Percentiles rank a stretch among this genome's conserved stretches.
These are phyloP conservation scores for Postia placenta DNA, from an alignment of 768 basidiomycete genomes.

Conservation along the genomic window DNA sequence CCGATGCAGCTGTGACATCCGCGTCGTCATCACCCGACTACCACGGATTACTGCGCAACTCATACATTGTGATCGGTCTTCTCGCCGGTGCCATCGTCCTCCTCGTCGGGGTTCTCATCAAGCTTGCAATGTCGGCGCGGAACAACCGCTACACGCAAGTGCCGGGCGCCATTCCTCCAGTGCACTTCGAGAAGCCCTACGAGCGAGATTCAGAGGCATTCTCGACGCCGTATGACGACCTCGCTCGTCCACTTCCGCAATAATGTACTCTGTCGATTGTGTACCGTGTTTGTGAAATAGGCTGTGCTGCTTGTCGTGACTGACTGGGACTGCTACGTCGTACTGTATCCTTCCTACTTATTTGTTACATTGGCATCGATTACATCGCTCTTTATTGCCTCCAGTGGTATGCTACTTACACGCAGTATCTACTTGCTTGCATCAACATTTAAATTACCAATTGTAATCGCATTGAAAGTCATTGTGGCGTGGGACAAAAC, in stretches of 20 bases:
- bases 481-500: too few relatives aligned
- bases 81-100: slow-evolving; percentile 7
- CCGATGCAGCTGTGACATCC: background rate
- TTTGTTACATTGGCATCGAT: too few relatives aligned
- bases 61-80: slow-evolving; percentile 13
- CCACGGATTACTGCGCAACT: slow-evolving; percentile 7
- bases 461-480: too few relatives aligned
- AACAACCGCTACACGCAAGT: background rate
- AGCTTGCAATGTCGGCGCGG: background rate
- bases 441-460: too few relatives aligned
- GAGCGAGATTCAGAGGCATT: slow-evolving; percentile 5
- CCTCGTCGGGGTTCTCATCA: slow-evolving; percentile 8
- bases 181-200: slow-evolving; percentile 1
- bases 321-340: too few relatives aligned
- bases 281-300: too few relatives aligned
- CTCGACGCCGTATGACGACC: slow-evolving; percentile 6
- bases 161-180: background rate
- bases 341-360: too few relatives aligned
- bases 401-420: too few relatives aligned
- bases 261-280: too few relatives aligned
- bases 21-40: background rate
- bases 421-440: too few relatives aligned
- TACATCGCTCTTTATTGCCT: too few relatives aligned
- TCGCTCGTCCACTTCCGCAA: background rate
- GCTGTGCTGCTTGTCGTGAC: too few relatives aligned